These are phyloP conservation scores for Colletotrichum australisinense DNA, from an alignment of 2,329 filamentous ascomycete genomes.

Conservation along the genomic window DNA sequence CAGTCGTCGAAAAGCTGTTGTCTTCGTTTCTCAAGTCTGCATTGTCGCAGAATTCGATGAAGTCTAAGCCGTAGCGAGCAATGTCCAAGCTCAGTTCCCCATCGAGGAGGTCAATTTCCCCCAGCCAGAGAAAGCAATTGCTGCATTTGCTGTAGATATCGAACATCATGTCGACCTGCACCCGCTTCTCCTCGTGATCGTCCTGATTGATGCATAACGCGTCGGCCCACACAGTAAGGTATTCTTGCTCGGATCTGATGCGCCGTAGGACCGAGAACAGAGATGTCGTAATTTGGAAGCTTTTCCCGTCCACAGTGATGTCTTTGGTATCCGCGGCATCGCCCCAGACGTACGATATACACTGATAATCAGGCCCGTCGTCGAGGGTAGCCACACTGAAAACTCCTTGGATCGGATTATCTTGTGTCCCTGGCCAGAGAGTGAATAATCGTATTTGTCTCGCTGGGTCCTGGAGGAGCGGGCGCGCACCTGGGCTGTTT, in stretches of 20 bases:
- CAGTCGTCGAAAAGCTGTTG: not conserved
- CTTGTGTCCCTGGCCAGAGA: not conserved
- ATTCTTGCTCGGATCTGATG: not conserved
- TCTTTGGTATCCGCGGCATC: not conserved
- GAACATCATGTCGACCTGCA: slow-evolving; percentile 20
- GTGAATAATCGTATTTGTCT: not conserved
- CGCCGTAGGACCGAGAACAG: not conserved
- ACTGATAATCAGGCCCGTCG: not conserved
- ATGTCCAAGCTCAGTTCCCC: fast-evolving
- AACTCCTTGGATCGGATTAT: fast-evolving
- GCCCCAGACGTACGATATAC: slow-evolving; percentile 21
- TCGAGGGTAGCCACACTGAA: not conserved
- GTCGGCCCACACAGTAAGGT: not conserved
- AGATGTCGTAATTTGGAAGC: not conserved
- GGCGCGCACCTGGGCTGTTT: not conserved
- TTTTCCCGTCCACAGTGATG: not conserved
- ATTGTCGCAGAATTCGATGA: not conserved
- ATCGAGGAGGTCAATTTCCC: not conserved
- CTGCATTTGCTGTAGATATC: not conserved
- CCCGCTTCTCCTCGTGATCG: slow-evolving; percentile 1
- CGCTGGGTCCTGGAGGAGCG: not conserved
- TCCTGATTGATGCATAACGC: slow-evolving; percentile 12
- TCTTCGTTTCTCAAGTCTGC: not conserved
- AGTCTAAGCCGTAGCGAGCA: not conserved
- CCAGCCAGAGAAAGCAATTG: slow-evolving; percentile 15